phyloP scores from a whole-genome alignment of 495 filamentous ascomycete genomes.

The Schizothecium vesticola region DNA sequence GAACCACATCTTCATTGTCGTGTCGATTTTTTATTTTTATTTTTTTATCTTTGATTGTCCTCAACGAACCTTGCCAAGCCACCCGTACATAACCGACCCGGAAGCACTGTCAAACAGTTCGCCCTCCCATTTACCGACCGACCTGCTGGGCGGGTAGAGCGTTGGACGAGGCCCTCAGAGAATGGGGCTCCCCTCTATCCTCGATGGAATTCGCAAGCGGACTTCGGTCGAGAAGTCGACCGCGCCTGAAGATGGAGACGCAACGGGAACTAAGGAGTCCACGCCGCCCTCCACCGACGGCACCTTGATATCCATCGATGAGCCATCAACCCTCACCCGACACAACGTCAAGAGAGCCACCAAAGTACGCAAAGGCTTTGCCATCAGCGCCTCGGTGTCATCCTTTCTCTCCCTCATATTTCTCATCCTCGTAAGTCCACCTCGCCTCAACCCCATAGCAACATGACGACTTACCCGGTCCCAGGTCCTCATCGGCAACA shows the following conservation, averaged over 20 bases:
- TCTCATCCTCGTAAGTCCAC: constrained; percentile 55
- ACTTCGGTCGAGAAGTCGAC: not conserved
- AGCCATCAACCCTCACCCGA: not conserved
- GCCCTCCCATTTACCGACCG: not conserved
- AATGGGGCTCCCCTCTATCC: constrained; percentile 19
- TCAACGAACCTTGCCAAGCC: not conserved
- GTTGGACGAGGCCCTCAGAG: not conserved
- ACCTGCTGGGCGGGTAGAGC: not conserved
- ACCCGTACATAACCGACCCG: not conserved
- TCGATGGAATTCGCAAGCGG: constrained; percentile 12
- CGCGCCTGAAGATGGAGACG: not conserved
- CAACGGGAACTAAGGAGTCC: not conserved
- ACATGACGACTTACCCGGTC: not conserved
- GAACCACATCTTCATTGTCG: not conserved
- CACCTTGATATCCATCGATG: not conserved
- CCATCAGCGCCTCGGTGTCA: constrained; percentile 58
- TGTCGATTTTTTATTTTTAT: not conserved
- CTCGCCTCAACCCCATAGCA: not conserved
- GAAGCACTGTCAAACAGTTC: not conserved
- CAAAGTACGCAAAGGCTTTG: constrained; percentile 46
- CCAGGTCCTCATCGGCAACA: constrained; percentile 65
- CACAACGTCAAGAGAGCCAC: constrained; percentile 48
- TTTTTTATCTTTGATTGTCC: not conserved
- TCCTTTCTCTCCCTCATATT: constrained; percentile 73
- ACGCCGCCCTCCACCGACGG: not conserved